These are phyloP conservation scores for Haplosporangium sp. DNA, from an alignment of 371 early-diverging fungal genomes.

Conservation along the genomic window DNA sequence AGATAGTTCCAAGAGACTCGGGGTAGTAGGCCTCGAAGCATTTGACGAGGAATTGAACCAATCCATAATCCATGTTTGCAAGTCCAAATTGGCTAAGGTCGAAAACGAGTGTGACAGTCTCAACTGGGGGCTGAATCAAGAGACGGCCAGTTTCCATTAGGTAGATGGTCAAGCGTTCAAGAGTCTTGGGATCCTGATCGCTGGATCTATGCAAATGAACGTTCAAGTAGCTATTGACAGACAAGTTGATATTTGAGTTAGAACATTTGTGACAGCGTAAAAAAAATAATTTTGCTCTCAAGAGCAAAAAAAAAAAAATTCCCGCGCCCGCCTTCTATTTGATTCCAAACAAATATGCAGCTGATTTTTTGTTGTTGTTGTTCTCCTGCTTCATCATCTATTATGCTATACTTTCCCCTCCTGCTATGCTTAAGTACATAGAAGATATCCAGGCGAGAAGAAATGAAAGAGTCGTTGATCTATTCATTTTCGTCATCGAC, in stretches of 20 bases:
- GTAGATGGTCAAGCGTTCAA: slow-evolving; percentile 76
- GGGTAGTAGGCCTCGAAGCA: slow-evolving; percentile 92
- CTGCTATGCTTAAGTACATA: neutral
- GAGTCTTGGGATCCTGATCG: slow-evolving; percentile 68
- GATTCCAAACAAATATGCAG: neutral
- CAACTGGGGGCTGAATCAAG: slow-evolving; percentile 78
- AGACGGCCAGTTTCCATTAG: slow-evolving; percentile 87
- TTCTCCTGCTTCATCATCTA: neutral
- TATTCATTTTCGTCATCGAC: neutral
- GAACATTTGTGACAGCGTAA: no score
- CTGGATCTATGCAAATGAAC: slow-evolving; percentile 68
- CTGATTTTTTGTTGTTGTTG: neutral
- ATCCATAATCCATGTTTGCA: slow-evolving; percentile 79
- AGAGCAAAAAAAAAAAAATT: neutral
- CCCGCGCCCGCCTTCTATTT: neutral
- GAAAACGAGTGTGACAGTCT: slow-evolving; percentile 83
- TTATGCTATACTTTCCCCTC: neutral
- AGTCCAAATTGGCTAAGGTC: slow-evolving; percentile 86
- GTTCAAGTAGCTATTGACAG: slow-evolving; percentile 66
- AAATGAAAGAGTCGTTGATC: neutral
- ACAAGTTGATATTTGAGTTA: no score
- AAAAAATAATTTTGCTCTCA: neutral
- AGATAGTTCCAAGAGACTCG: slow-evolving; percentile 82
- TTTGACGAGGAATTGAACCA: slow-evolving; percentile 83
- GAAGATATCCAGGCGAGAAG: neutral